Evolutionary conservation across 1,284 basidiomycete species (phyloP), one percentile per base, ranked within the genome.

Genomic region (Trametes versicolor): DNA sequence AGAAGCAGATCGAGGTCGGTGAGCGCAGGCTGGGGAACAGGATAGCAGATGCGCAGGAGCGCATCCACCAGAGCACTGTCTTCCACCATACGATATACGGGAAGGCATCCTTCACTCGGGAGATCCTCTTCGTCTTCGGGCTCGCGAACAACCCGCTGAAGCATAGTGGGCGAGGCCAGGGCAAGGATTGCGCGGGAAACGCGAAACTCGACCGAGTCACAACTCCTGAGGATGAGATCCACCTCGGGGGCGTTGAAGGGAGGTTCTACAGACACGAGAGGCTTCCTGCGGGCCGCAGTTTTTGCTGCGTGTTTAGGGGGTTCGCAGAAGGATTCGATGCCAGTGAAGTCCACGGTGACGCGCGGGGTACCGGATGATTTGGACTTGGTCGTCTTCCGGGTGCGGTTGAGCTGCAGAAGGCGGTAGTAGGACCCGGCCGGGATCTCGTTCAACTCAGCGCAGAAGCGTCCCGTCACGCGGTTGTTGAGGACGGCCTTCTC

Each of bases 211-310:
- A 66, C 60, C 6, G 55, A 54, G 39, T 72, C 64, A 19, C 71
- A 73, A 65, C 75, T 69, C 62, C 71, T 71, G 68, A 75, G 68
- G 74, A 78, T 76, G 67, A 75, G 66, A 73, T 76, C 71, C 64
- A 74, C 66, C 32, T 65, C 53, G 7, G 47, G n/a, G 8, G 45
- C 10, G 17, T 61, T 52, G 59, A 65, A 65, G 0, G 64, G 64
- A 10, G 23, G 32, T 8, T 13, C 37, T 9, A 34, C 36, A 23
- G 37, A 25, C 17, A 12, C 23, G 36, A 41, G n/a, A 41, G 52
- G 52, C 21, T 48, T 9, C 13, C 37, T 19, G n/a, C 21, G 49
- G 17, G 23, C n/a, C 21, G 47, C n/a, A n/a, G n/a, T n/a, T n/a
- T n/a, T 9, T 23, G n/a, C 52, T 58, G 13, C 19, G 4, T 15